A percentile compares a stretch with the other conserved stretches of the same genome.
Evolutionary conservation across 2,329 filamentous ascomycete species (phyloP).

Genomic region (Sporothrix protearum): DNA sequence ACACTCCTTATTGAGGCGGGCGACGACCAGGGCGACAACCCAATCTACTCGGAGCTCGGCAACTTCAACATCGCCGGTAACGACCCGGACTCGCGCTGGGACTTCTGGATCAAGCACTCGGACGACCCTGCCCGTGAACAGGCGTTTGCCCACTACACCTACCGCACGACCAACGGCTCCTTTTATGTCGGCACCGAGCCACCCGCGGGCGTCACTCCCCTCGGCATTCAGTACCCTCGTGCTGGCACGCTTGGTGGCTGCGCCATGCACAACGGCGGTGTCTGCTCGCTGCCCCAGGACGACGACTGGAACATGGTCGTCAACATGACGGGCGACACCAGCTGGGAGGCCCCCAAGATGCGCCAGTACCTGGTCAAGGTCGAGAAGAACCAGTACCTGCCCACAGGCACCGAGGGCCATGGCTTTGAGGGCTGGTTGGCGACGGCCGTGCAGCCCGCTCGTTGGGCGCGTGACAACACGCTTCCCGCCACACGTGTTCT

Average conservation of each 20-base stretch:
- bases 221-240: constrained; percentile 32
- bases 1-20: constrained; percentile 52
- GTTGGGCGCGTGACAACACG: constrained; percentile 18
- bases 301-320: constrained; percentile 49
- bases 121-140: constrained; percentile 32
- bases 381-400: constrained; percentile 44
- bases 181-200: constrained; percentile 30
- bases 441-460: constrained; percentile 22
- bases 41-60: constrained; percentile 37
- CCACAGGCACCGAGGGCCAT: constrained; percentile 33
- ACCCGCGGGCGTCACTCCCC: constrained; percentile 26
- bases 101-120: constrained; percentile 26
- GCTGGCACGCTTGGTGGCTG: constrained; percentile 32
- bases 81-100: constrained; percentile 24
- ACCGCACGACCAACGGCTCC: constrained; percentile 33
- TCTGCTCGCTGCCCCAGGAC: constrained; percentile 48
- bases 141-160: constrained; percentile 48
- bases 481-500: constrained; percentile 38
- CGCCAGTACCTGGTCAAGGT: constrained; percentile 46
- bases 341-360: constrained; percentile 50
- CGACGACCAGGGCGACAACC: constrained; percentile 44
- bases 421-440: constrained; percentile 46
- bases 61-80: constrained; percentile 24
- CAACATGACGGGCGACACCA: constrained; percentile 47
- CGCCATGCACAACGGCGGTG: constrained; percentile 49